Percentiles rank a stretch among this genome's conserved stretches.
Conservation (phyloP, 2,329 filamentous ascomycete species). For the Calonectria montana region DNA sequence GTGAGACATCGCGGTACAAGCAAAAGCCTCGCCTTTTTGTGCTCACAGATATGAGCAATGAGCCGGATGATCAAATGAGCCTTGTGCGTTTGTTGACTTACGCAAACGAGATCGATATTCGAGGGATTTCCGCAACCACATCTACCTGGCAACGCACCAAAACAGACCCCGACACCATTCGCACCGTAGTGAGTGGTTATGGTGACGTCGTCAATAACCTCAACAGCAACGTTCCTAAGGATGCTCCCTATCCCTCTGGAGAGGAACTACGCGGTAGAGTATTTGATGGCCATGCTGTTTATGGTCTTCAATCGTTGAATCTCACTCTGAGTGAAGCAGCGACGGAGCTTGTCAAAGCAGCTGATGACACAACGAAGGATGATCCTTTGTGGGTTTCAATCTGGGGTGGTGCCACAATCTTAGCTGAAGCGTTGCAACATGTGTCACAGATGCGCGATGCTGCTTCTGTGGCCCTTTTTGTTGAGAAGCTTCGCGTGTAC, state of each 20-base stretch:
- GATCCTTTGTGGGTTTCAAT: not conserved
- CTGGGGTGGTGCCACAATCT: not conserved
- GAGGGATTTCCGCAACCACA: not conserved
- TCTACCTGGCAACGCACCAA: not conserved
- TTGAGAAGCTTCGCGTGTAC: not conserved
- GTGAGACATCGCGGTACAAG: conserved; percentile 9
- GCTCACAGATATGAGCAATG: conserved; percentile 19
- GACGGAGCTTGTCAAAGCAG: not conserved
- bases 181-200: not conserved
- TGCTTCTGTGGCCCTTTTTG: not conserved
- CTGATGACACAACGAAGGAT: not conserved
- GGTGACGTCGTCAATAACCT: not conserved
- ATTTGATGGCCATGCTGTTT: not conserved
- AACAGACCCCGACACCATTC: not conserved
- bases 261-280: not conserved
- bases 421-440: not conserved
- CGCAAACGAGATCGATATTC: conserved; percentile 16
- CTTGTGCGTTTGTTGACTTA: conserved; percentile 16
- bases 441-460: not conserved
- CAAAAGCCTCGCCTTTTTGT: conserved; percentile 16
- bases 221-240: not conserved
- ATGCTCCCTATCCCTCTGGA: not conserved
- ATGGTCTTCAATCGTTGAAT: not conserved
- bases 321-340: not conserved
- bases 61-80: conserved; percentile 21